These are phyloP conservation scores for Colletotrichum tofieldiae DNA, from an alignment of 2,329 filamentous ascomycete species.

Conservation along the genomic window DNA sequence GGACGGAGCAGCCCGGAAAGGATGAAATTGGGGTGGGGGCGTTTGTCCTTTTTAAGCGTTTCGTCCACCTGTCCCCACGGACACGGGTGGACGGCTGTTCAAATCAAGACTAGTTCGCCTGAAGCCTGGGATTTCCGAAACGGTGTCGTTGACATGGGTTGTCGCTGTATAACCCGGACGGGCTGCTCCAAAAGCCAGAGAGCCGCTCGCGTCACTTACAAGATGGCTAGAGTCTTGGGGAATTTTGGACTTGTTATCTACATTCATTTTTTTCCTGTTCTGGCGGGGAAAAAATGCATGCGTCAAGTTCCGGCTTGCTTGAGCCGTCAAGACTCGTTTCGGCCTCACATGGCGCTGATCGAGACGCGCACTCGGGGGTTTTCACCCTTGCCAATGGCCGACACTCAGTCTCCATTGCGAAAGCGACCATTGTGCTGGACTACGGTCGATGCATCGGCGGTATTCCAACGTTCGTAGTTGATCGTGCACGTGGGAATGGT, in stretches of 20 bases:
- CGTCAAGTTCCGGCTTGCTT: neutral
- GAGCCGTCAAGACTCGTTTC: constrained; percentile 5
- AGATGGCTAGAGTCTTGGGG: neutral
- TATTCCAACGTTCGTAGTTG: neutral
- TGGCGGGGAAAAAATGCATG: neutral
- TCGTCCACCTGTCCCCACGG: constrained; percentile 15
- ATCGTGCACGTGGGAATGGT: neutral
- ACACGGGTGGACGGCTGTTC: constrained; percentile 1
- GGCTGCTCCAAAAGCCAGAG: neutral
- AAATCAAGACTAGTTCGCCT: constrained; percentile 5
- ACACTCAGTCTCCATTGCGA: neutral
- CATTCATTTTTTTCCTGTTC: neutral
- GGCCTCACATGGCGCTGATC: neutral
- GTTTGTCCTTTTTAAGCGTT: constrained; percentile 7
- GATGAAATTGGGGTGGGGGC: constrained; percentile 11
- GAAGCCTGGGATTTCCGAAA: constrained; percentile 8
- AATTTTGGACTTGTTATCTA: neutral
- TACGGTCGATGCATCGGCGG: constrained; percentile 30
- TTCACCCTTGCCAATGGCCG: constrained; percentile 6
- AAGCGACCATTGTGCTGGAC: constrained; percentile 23
- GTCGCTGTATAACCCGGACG: neutral
- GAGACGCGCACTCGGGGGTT: constrained; percentile 1
- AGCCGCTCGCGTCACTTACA: neutral
- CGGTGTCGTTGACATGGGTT: neutral
- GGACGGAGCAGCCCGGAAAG: constrained; percentile 9